Evolutionary conservation across 2,329 filamentous ascomycete species (phyloP).

Genomic region (Colletotrichum sublineola): DNA sequence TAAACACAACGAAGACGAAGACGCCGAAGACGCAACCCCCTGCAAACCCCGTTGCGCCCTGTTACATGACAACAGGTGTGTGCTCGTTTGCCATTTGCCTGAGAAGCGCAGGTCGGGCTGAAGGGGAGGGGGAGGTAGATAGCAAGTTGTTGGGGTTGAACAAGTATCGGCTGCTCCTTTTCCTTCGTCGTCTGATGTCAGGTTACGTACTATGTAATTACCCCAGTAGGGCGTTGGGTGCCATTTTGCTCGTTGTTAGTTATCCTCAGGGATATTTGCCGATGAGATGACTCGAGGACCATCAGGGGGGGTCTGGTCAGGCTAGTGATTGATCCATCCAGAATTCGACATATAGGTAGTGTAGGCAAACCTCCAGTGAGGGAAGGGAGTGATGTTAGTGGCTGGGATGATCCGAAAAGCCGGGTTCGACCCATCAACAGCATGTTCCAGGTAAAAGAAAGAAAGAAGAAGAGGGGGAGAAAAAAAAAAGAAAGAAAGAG

Average conservation of each 20-base stretch:
- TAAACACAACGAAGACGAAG: background rate
- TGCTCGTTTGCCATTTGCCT: background rate
- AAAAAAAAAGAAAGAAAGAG: no score
- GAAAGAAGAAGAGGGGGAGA: background rate
- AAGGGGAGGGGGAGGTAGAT: background rate
- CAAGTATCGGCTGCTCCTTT: background rate
- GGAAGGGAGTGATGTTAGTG: background rate
- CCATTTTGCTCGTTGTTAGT: background rate
- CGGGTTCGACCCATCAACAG: conserved; percentile 1
- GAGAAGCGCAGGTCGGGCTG: background rate
- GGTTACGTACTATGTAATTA: background rate
- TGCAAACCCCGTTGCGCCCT: conserved; percentile 7
- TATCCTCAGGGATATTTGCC: background rate
- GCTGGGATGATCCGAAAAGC: conserved; percentile 2
- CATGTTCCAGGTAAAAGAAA: background rate
- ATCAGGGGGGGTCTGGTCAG: background rate
- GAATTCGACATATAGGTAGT: background rate
- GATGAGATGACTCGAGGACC: conserved; percentile 6
- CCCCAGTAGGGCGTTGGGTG: background rate
- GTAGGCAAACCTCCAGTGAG: background rate
- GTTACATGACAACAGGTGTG: conserved; percentile 23
- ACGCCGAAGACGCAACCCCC: background rate
- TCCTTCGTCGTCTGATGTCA: background rate
- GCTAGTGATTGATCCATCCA: background rate
- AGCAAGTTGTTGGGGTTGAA: background rate